These are phyloP conservation scores for Teratosphaeriaceae sp. DNA, from an alignment of 2,329 filamentous ascomycete species.

Conservation along the genomic window DNA sequence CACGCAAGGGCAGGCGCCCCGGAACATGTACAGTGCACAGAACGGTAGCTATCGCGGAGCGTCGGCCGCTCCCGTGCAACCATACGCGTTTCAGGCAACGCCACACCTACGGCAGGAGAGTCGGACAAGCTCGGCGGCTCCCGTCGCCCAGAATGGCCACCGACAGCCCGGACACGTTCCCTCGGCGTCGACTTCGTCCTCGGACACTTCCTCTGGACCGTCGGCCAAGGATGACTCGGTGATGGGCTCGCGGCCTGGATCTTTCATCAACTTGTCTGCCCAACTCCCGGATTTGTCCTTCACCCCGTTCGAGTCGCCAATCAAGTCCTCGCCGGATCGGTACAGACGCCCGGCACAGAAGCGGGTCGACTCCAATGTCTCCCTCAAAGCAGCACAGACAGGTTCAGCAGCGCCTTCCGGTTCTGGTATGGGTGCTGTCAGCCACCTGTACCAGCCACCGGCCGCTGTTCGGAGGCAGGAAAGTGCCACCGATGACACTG, in stretches of 20 bases:
- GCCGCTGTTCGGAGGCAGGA: conserved; percentile 19
- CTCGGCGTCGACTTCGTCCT: conserved; percentile 46
- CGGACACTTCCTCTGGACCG: conserved; percentile 32
- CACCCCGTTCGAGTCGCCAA: conserved; percentile 48
- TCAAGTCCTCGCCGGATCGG: conserved; percentile 70
- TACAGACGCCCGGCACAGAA: conserved; percentile 64
- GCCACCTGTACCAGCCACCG: conserved; percentile 43
- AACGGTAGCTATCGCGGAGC: conserved; percentile 36
- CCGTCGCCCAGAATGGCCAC: conserved; percentile 21
- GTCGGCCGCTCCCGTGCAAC: conserved; percentile 40
- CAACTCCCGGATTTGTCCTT: conserved; percentile 50
- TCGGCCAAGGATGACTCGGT: conserved; percentile 31
- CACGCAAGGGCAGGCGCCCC: conserved; percentile 35
- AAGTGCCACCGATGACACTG: conserved; percentile 66
- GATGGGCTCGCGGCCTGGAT: conserved; percentile 25
- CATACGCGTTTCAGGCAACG: conserved; percentile 45
- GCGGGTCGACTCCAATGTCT: conserved; percentile 43
- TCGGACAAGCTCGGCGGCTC: conserved; percentile 48
- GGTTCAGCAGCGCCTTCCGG: conserved; percentile 44
- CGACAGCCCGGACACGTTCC: conserved; percentile 33
- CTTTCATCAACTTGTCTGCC: conserved; percentile 44
- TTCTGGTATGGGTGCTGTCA: conserved; percentile 49
- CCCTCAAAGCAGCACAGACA: conserved; percentile 23
- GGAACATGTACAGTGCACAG: conserved; percentile 38
- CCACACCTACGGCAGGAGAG: conserved; percentile 52